Percentiles rank a stretch among this genome's conserved stretches.
These are phyloP conservation scores for Neurospora intermedia DNA, from an alignment of 495 filamentous ascomycete genomes.

Conservation along the genomic window DNA sequence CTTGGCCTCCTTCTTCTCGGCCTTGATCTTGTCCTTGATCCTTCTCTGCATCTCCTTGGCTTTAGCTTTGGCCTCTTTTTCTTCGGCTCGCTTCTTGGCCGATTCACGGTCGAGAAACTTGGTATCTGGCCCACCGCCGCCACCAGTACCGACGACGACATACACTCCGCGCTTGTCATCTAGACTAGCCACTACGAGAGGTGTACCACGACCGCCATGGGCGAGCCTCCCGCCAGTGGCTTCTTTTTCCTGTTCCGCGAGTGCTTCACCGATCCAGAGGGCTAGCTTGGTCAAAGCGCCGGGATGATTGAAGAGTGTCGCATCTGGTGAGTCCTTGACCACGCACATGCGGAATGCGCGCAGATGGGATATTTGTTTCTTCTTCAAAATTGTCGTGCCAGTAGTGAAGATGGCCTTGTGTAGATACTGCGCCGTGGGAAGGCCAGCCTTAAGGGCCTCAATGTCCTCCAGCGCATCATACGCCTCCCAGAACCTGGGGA, in stretches of 20 bases:
- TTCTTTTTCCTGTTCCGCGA: slow-evolving; percentile 78
- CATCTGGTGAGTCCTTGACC: slow-evolving; percentile 89
- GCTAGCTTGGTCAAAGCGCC: slow-evolving; percentile 87
- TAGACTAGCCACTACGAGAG: slow-evolving; percentile 78
- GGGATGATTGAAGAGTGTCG: slow-evolving; percentile 78
- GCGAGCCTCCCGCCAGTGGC: slow-evolving; percentile 49
- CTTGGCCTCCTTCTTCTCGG: slow-evolving; percentile 46
- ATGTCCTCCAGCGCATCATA: slow-evolving; percentile 81
- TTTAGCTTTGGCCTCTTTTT: slow-evolving; percentile 48
- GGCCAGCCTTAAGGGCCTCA: slow-evolving; percentile 60
- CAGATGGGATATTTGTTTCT: slow-evolving; percentile 85
- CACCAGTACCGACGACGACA: slow-evolving; percentile 78
- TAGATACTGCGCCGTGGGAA: slow-evolving; percentile 78
- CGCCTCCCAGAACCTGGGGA: slow-evolving; percentile 78
- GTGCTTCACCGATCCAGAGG: slow-evolving; percentile 87
- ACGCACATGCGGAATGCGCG: slow-evolving; percentile 89
- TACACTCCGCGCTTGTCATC: slow-evolving; percentile 86
- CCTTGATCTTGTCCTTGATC: slow-evolving; percentile 50
- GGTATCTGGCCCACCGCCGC: slow-evolving; percentile 59
- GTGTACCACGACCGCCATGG: slow-evolving; percentile 61
- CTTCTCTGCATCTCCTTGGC: slow-evolving; percentile 47
- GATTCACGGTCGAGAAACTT: slow-evolving; percentile 50
- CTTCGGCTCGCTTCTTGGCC: slow-evolving; percentile 47
- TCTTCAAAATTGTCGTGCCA: slow-evolving; percentile 79
- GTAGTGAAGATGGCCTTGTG: slow-evolving; percentile 90